Evolutionary conservation across 2,329 filamentous ascomycete genomes (phyloP).

Genomic region (Verticillium klebahnii): DNA sequence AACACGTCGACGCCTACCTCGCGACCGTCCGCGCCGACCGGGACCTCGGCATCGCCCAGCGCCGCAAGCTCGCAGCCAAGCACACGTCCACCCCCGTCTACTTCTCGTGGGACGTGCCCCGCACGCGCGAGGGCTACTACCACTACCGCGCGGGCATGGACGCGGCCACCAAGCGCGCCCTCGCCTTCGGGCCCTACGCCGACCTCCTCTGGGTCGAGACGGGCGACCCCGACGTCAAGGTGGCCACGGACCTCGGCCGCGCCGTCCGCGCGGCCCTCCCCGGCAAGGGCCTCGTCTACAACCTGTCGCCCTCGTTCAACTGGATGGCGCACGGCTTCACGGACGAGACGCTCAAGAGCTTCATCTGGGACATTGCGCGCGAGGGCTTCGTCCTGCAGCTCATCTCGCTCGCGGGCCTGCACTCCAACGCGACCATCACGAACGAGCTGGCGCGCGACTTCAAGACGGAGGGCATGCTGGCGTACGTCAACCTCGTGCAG

Average conservation of each 20-base stretch:
- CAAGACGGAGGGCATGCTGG: conserved; percentile 90
- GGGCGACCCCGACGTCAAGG: conserved; percentile 76
- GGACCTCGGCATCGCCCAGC: conserved; percentile 72
- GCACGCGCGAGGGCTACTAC: conserved; percentile 91
- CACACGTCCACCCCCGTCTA: conserved; percentile 58
- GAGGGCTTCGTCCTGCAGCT: conserved; percentile 74
- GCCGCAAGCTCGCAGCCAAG: conserved; percentile 66
- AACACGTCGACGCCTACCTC: conserved; percentile 65
- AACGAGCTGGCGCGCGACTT: conserved; percentile 77
- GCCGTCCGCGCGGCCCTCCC: conserved; percentile 68
- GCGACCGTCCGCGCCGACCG: conserved; percentile 56
- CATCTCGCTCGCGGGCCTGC: conserved; percentile 61
- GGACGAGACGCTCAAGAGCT: conserved; percentile 75
- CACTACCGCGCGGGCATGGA: conserved; percentile 81
- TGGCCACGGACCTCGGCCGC: conserved; percentile 69
- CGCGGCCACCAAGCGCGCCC: conserved; percentile 87
- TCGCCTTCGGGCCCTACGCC: conserved; percentile 86
- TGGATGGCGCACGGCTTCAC: conserved; percentile 96
- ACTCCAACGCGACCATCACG: conserved; percentile 60
- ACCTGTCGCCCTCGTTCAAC: conserved; percentile 95
- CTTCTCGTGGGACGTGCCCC: conserved; percentile 88
- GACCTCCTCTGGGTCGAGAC: conserved; percentile 98
- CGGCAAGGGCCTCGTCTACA: conserved; percentile 90
- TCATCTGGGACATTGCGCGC: conserved; percentile 93
- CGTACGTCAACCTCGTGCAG: conserved; percentile 94